Conservation (phyloP, 2,329 filamentous ascomycete genomes). For the Curvularia hawaiiensis region DNA sequence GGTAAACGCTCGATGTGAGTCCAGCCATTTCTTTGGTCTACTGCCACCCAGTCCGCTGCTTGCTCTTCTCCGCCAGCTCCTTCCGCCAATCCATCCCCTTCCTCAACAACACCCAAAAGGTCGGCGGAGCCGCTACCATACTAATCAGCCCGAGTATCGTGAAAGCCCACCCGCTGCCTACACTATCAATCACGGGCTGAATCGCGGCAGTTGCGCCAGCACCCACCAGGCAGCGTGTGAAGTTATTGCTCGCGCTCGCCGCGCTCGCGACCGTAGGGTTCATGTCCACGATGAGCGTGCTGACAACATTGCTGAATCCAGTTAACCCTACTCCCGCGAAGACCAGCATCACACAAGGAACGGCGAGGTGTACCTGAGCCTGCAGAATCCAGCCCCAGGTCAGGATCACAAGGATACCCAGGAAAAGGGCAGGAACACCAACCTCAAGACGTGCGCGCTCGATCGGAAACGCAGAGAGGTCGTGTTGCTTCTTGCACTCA, state of each 20-base stretch:
- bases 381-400: background rate
- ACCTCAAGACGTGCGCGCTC: background rate
- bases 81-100: background rate
- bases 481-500: background rate
- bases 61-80: background rate
- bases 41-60: background rate
- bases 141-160: background rate
- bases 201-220: background rate
- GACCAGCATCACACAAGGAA: background rate
- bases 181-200: background rate
- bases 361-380: background rate
- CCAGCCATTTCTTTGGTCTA: background rate
- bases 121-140: background rate
- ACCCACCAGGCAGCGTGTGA: conserved; percentile 1
- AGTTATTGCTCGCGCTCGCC: background rate
- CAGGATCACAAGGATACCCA: background rate
- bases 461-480: conserved; percentile 1
- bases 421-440: background rate
- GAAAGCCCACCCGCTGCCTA: conserved; percentile 3
- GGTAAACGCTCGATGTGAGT: background rate
- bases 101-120: background rate
- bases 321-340: background rate
- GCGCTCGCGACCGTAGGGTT: background rate
- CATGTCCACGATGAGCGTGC: conserved; percentile 2
- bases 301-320: background rate